A percentile compares a stretch with the other conserved stretches of the same genome.
phyloP scores from a whole-genome alignment of 2,329 filamentous ascomycete genomes.

The Calonectria multiphialidica region DNA sequence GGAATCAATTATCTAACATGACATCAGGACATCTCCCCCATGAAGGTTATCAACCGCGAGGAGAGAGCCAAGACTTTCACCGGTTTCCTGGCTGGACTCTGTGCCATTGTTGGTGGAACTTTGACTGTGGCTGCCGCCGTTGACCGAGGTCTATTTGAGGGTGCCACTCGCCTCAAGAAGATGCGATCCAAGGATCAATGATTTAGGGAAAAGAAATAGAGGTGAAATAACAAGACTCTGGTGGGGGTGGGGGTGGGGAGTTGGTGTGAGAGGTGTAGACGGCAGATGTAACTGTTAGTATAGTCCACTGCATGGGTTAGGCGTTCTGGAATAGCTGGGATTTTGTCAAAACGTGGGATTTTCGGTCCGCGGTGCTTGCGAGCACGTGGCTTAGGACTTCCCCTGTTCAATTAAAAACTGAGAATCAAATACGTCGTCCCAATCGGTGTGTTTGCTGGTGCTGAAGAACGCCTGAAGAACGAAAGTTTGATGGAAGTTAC shows the following conservation, averaged over 20 bases:
- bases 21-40: constrained; percentile 91
- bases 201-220: constrained; percentile 51
- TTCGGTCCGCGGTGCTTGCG: neutral
- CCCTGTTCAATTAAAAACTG: neutral
- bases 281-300: constrained; percentile 38
- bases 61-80: constrained; percentile 89
- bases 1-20: constrained; percentile 31
- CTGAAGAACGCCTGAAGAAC: neutral
- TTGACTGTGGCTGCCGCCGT: constrained; percentile 95
- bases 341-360: constrained; percentile 14
- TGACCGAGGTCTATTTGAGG: constrained; percentile 93
- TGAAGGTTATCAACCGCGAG: constrained; percentile 99
- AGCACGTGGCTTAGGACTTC: neutral
- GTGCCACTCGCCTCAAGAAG: constrained; percentile 87
- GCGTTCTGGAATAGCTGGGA: constrained; percentile 43
- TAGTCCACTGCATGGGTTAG: constrained; percentile 39
- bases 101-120: constrained; percentile 94
- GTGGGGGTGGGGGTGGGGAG: constrained; percentile 17
- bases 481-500: neutral
- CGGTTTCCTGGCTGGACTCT: constrained; percentile 93
- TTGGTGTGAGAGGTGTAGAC: constrained; percentile 17
- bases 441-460: neutral
- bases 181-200: constrained; percentile 71
- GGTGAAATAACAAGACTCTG: neutral
- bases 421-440: neutral